These are phyloP conservation scores for Boletus patriciae DNA, from an alignment of 768 basidiomycete species.

Conservation along the genomic window DNA sequence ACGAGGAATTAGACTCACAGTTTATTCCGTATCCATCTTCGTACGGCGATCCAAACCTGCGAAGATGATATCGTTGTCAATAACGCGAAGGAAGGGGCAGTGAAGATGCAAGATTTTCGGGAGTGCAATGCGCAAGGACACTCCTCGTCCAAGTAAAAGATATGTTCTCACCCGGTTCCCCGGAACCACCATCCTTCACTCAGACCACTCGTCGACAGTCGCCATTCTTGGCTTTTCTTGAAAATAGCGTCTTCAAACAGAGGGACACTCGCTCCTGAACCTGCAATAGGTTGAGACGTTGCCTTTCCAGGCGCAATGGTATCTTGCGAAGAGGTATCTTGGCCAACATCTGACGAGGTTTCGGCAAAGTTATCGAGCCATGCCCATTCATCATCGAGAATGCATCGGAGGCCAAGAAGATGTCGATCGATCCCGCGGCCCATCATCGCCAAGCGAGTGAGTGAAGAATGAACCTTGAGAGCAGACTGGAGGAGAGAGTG, in stretches of 20 bases:
- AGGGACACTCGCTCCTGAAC: conserved; percentile 13
- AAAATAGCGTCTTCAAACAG: conserved; percentile 82
- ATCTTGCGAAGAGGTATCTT: conserved; percentile 8
- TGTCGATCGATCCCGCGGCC: conserved; percentile 90
- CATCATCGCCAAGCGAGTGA: conserved; percentile 74
- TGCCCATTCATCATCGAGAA: conserved; percentile 45
- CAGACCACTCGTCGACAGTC: conserved; percentile 84
- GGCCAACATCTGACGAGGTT: background rate
- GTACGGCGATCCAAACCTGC: conserved; percentile 75
- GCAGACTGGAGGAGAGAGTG: conserved; percentile 63
- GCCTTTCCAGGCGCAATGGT: background rate
- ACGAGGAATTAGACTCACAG: conserved; percentile 50
- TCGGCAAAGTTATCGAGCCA: conserved; percentile 24
- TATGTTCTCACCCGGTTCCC: conserved; percentile 69
- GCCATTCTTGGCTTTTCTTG: conserved; percentile 76
- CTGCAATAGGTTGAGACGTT: background rate
- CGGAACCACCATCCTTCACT: conserved; percentile 84
- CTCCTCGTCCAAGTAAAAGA: background rate
- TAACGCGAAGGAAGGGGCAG: background rate
- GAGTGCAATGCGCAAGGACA: background rate
- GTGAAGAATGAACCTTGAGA: conserved; percentile 63
- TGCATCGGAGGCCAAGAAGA: conserved; percentile 76
- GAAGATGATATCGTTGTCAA: conserved; percentile 3
- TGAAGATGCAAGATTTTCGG: background rate
- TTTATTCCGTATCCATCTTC: conserved; percentile 92